These are phyloP conservation scores for Waitea zeae DNA, from an alignment of 1,284 basidiomycete genomes.

Conservation along the genomic window DNA sequence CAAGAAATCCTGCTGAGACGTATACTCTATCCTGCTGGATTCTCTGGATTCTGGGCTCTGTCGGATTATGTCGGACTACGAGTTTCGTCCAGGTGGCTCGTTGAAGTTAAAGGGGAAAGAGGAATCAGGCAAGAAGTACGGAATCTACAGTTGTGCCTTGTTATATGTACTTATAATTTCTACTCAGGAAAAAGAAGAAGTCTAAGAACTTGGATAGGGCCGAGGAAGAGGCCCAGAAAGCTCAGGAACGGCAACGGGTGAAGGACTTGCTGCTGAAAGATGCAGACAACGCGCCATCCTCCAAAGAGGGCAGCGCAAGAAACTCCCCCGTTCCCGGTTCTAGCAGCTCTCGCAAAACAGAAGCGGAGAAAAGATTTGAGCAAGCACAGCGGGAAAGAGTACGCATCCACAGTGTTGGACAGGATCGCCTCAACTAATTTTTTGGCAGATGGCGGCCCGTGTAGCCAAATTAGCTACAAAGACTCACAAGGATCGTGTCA, in stretches of 20 bases:
- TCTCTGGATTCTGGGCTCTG: too few species aligned
- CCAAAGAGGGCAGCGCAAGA: conserved; percentile 37
- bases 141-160: conserved; percentile 8
- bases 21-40: too few species aligned
- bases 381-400: conserved; percentile 74
- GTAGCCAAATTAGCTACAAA: conserved; percentile 70
- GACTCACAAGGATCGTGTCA: conserved; percentile 92
- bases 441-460: conserved; percentile 65
- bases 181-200: conserved; percentile 49
- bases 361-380: conserved; percentile 82
- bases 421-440: too few species aligned
- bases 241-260: conserved; percentile 23
- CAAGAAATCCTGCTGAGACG: too few species aligned
- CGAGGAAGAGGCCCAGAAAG: conserved; percentile 25
- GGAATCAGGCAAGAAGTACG: conserved; percentile 69
- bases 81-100: conserved; percentile 72
- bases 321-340: conserved; percentile 32
- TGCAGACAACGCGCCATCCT: too few species aligned
- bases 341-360: conserved; percentile 49
- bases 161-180: conserved; percentile 7
- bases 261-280: conserved; percentile 31
- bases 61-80: conserved; percentile 76
- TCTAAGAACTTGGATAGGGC: too few species aligned
- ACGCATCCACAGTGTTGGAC: too few species aligned
- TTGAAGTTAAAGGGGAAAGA: conserved; percentile 83